These are phyloP conservation scores for Amauroascus verrucosus DNA, from an alignment of 2,329 filamentous ascomycete genomes.

Conservation along the genomic window DNA sequence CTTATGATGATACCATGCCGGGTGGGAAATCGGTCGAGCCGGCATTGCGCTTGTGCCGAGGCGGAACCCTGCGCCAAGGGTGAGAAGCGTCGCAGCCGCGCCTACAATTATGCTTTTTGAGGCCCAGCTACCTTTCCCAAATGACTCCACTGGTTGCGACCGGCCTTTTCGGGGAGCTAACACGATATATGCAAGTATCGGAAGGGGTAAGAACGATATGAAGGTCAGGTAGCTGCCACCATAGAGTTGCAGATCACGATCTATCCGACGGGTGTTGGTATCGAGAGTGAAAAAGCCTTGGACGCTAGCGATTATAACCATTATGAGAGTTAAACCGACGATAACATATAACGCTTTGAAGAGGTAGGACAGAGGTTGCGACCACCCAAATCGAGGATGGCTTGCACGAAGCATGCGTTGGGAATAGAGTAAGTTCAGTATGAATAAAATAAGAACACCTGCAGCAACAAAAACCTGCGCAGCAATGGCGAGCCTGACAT, in stretches of 20 bases:
- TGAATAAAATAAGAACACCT: slow-evolving; percentile 63
- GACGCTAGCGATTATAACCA: slow-evolving; percentile 55
- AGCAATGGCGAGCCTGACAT: slow-evolving; percentile 44
- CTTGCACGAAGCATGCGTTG: slow-evolving; percentile 65
- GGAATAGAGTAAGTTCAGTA: slow-evolving; percentile 67
- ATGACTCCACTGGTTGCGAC: slow-evolving; percentile 42
- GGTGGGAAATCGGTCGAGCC: slow-evolving; percentile 40
- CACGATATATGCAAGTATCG: slow-evolving; percentile 42
- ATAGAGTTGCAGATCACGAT: slow-evolving; percentile 55
- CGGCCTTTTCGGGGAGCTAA: slow-evolving; percentile 35
- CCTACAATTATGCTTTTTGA: slow-evolving; percentile 58
- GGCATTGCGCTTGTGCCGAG: slow-evolving; percentile 48
- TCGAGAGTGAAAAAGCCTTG: slow-evolving; percentile 59
- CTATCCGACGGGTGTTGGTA: slow-evolving; percentile 38
- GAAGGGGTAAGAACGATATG: slow-evolving; percentile 57
- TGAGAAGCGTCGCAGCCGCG: slow-evolving; percentile 49
- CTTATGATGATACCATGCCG: slow-evolving; percentile 61
- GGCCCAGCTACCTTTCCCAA: slow-evolving; percentile 57
- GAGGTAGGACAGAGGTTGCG: slow-evolving; percentile 38
- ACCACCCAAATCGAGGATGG: slow-evolving; percentile 63
- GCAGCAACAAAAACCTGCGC: slow-evolving; percentile 61
- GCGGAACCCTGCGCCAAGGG: slow-evolving; percentile 60
- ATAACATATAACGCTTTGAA: slow-evolving; percentile 52
- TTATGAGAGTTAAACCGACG: slow-evolving; percentile 51
- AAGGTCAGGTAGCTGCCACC: slow-evolving; percentile 52